Evolutionary conservation across 2,329 filamentous ascomycete genomes (phyloP).

Genomic region (Colletotrichum sp.): DNA sequence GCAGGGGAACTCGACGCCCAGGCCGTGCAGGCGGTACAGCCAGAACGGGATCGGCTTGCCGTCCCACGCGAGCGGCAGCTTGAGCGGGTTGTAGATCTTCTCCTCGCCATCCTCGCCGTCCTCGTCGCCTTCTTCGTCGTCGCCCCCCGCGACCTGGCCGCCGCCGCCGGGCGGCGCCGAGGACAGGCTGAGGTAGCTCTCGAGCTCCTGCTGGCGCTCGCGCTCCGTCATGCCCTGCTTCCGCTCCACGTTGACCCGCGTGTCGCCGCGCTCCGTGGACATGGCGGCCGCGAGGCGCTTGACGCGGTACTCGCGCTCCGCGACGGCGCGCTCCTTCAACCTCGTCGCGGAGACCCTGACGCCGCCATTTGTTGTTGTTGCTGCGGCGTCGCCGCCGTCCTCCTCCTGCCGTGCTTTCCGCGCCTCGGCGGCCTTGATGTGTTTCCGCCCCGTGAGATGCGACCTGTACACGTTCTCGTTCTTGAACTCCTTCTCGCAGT

Average conservation of each 20-base stretch:
- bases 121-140: constrained; percentile 62
- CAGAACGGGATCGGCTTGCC: constrained; percentile 99
- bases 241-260: constrained; percentile 91
- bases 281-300: constrained; percentile 82
- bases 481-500: constrained; percentile 93
- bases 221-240: constrained; percentile 97
- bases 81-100: constrained; percentile 95
- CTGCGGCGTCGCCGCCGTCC: constrained; percentile 28
- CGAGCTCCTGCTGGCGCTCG: constrained; percentile 91
- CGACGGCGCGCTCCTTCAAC: constrained; percentile 88
- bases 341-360: constrained; percentile 49
- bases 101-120: constrained; percentile 82
- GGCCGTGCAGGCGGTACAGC: constrained; percentile 95
- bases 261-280: constrained; percentile 87
- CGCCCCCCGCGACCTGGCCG: constrained; percentile 26
- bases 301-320: constrained; percentile 85
- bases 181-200: constrained; percentile 73
- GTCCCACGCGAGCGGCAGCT: constrained; percentile 95
- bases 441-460: constrained; percentile 90
- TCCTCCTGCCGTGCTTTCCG: constrained; percentile 56
- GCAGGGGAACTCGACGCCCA: constrained; percentile 94
- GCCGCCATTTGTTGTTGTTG: constrained; percentile 27
- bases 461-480: constrained; percentile 94
- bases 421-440: constrained; percentile 80
- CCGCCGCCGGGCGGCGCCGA: constrained; percentile 46